Base-by-base conservation (phyloP, 805 yeast species). In the Scheffersomyces coipomensis region DNA sequence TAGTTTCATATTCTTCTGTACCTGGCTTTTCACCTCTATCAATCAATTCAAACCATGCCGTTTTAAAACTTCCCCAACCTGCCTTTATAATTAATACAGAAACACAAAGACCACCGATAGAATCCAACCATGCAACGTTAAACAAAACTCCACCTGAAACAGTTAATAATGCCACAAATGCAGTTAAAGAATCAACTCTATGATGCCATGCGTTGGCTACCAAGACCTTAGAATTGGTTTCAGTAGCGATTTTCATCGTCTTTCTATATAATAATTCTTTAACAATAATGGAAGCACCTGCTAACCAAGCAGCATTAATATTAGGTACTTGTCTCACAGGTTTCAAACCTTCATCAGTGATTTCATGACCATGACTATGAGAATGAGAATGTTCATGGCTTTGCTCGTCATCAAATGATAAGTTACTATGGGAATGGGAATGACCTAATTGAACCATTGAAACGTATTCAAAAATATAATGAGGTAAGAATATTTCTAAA, bases 171-270 rank as follows among this genome's bases (percentile, higher is more conserved):
- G 98, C 97, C 6, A 91, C 98, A 17, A 85, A 72, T 0, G 97
- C 88, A 1, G 98, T 95, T 51, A 93, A 60, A 1, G 96, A 85
- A 57, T 93, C 99, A 9, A 91, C 93, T 46, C 99, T 75, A 58
- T 93, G 99, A 60, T 93, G 99, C 98, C 99, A 93, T 3, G 99
- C 99, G 56, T 93, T 93, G 3, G 99, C 99, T 35, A 88, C 81
- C 34, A 93, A 72, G 3, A 93, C 98, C 46, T 88, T 88, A 0
- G 97, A 88, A 55, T 87, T 85, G 21, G 88, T 76, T 44, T 76
- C 69, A 35, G 72, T 70, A 1, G 97, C 99, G 17, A 93, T 80
- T 44, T 80, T 79, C 63, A 83, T 75, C 0, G 99, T 93, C 10
- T 88, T 85, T 42, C 79, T 79, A 64, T 79, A 93, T 30, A 93